phyloP scores from a whole-genome alignment of 805 yeast genomes.

The Suhomyces prunicola region DNA sequence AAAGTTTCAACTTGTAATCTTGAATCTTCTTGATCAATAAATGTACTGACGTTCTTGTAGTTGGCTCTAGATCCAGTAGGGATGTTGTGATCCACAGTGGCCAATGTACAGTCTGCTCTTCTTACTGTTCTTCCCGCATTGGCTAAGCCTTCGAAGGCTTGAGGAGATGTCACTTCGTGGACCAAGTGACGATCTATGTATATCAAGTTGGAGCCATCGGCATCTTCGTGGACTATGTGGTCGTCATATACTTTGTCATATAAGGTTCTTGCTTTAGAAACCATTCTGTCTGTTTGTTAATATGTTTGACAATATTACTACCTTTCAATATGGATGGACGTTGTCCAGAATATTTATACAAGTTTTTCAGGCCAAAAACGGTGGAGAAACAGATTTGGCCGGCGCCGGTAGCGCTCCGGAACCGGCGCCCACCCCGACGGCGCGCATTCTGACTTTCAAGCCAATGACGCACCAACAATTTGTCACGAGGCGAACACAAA shows the following conservation, averaged over 20 bases:
- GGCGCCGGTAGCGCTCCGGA: constrained; percentile 7
- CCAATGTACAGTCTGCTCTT: constrained; percentile 88
- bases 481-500: background rate
- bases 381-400: background rate
- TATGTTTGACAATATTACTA: background rate
- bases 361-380: background rate
- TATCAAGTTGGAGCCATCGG: constrained; percentile 78
- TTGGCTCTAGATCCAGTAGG: constrained; percentile 87
- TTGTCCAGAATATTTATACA: background rate
- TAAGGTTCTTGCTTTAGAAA: constrained; percentile 50
- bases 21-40: constrained; percentile 88
- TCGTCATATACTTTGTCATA: constrained; percentile 96
- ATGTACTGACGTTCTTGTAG: constrained; percentile 70
- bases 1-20: constrained; percentile 88
- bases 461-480: constrained; percentile 1
- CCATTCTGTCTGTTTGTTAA: constrained; percentile 3
- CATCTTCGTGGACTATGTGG: constrained; percentile 88
- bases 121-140: constrained; percentile 87
- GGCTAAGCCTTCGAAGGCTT: constrained; percentile 93
- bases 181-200: constrained; percentile 97
- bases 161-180: constrained; percentile 98
- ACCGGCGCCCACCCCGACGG: background rate
- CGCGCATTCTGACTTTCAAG: background rate
- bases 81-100: constrained; percentile 95
- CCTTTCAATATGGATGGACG: background rate